Evolutionary conservation across 2,329 filamentous ascomycete genomes (phyloP), one percentile per base, ranked within the genome.

Genomic region (Blastomyces silverae): DNA sequence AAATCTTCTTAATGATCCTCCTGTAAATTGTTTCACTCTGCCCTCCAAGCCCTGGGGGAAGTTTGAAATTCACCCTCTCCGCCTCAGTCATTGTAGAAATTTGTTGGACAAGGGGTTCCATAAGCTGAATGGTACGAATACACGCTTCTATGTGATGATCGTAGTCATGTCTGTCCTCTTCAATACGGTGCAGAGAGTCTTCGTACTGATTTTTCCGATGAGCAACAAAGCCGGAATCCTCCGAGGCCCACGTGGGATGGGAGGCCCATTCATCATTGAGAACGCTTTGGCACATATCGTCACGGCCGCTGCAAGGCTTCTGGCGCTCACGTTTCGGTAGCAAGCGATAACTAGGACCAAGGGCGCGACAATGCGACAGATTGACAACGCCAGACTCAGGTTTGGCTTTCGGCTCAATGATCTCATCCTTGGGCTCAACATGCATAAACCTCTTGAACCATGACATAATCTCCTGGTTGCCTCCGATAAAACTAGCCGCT

Each of bases 251-350:
- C 0, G 94, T 99, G 3, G 94, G 94, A 78, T 99, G 94, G 34
- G 93, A 97, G 1, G 94, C 94, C 94, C 94, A 99, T 70, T 97
- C 91, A 71, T 99, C 94, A 69, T 99, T 99, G 64, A 99, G 82
- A 0, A 99, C 93, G 31, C 89, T 88, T 70, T 91, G 89, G 79
- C 94, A 99, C 70, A 99, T 87, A 75, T 96, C 92, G 73, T 99
- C 94, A 57, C 94, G 89, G 13, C 94, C 94, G 73, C 91, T 94
- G 79, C 94, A 99, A 0, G 89, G 86, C 79, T 96, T 95, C 66
- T 94, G 87, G 13, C 92, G 89, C 75, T 97, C 94, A 64, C 92
- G 83, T 78, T 93, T 94, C 0, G 94, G 94, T 10, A 99, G 82
- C 37, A 97, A 82, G 64, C 94, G 88, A 77, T 99, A 99, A 77